These are phyloP conservation scores for Hyaloscypha variabilis DNA, from an alignment of 495 filamentous ascomycete species.

Conservation along the genomic window DNA sequence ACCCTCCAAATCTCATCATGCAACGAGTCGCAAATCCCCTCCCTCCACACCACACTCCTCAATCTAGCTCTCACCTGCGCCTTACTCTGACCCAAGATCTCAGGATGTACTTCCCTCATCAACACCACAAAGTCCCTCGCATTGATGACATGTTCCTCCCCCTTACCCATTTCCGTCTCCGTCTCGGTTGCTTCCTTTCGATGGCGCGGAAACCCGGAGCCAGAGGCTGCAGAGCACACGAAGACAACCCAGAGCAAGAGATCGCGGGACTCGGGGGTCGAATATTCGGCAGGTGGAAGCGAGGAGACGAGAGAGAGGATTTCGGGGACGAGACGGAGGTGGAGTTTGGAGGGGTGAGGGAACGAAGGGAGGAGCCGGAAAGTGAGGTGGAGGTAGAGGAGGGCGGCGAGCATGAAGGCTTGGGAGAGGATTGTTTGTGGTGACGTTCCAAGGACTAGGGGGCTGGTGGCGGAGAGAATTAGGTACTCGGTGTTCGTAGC, in stretches of 20 bases:
- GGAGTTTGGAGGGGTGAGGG: slow-evolving; percentile 2
- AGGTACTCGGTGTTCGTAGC: slow-evolving; percentile 7
- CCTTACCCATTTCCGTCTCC: background rate
- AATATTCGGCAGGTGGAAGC: background rate
- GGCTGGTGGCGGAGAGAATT: slow-evolving; percentile 1
- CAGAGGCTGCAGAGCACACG: background rate
- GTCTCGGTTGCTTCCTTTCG: too few relatives aligned
- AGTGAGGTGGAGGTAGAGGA: slow-evolving; percentile 18
- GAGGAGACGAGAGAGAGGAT: slow-evolving; percentile 1
- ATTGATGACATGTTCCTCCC: background rate
- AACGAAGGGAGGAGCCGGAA: slow-evolving; percentile 6
- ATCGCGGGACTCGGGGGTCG: background rate
- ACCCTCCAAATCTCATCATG: slow-evolving; percentile 7
- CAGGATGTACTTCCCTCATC: background rate
- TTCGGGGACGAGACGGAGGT: background rate
- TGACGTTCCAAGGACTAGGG: background rate
- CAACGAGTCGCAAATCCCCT: background rate
- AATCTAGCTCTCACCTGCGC: background rate
- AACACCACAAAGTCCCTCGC: background rate
- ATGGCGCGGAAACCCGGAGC: too few relatives aligned
- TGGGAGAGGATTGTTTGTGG: background rate
- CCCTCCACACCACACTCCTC: slow-evolving; percentile 7
- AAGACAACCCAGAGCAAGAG: slow-evolving; percentile 11
- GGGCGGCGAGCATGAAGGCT: slow-evolving; percentile 1
- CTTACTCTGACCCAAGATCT: background rate